Percentiles rank a stretch among this genome's conserved stretches.
These are phyloP conservation scores for Aureobasidium sp. DNA, from an alignment of 2,329 filamentous ascomycete species.

Conservation along the genomic window DNA sequence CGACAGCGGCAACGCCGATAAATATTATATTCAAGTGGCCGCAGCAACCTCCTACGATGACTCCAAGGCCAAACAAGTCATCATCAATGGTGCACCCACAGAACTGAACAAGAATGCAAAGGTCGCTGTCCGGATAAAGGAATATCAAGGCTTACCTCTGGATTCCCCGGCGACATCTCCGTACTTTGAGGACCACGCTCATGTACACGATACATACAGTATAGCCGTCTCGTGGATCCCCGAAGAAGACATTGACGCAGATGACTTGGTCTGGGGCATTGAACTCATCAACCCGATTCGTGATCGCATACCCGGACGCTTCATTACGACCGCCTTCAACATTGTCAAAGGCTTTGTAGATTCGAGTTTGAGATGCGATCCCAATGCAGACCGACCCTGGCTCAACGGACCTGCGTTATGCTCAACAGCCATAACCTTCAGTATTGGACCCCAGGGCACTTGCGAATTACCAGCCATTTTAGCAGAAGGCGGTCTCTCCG, in stretches of 20 bases:
- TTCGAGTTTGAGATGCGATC: conserved; percentile 80
- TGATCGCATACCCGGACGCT: conserved; percentile 75
- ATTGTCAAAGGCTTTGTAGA: conserved; percentile 89
- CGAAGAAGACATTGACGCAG: conserved; percentile 55
- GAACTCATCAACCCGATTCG: conserved; percentile 68
- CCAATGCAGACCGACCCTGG: conserved; percentile 78
- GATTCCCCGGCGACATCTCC: conserved; percentile 57
- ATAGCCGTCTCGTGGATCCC: conserved; percentile 73
- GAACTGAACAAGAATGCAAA: conserved; percentile 60
- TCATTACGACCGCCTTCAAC: conserved; percentile 66
- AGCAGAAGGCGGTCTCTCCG: conserved; percentile 36
- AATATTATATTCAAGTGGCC: conserved; percentile 74
- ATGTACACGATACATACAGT: conserved; percentile 73
- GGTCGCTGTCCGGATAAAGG: conserved; percentile 68
- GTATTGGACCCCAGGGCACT: conserved; percentile 19
- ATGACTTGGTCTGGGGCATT: conserved; percentile 82
- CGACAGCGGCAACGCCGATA: conserved; percentile 36
- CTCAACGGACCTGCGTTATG: conserved; percentile 62
- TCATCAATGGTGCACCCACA: conserved; percentile 59
- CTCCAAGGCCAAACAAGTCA: conserved; percentile 59
- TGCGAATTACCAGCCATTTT: conserved; percentile 25
- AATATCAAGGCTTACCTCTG: conserved; percentile 58
- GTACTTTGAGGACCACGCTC: conserved; percentile 69
- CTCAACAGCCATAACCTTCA: conserved; percentile 9
- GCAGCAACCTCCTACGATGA: conserved; percentile 71